phyloP scores from a whole-genome alignment of 306 rosid species.

The Dalbergia oliveri region DNA sequence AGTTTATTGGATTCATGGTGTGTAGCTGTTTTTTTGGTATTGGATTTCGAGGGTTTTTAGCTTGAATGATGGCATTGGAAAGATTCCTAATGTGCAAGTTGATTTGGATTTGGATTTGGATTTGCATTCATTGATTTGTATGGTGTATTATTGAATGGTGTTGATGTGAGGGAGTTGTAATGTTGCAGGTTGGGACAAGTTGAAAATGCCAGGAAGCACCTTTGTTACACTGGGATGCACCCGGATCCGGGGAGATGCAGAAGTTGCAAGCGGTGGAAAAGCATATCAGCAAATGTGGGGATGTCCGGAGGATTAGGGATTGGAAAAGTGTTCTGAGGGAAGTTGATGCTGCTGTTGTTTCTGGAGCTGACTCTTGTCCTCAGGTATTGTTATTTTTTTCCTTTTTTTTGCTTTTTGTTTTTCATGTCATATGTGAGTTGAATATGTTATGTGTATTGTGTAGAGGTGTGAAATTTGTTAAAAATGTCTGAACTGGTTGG shows the following conservation, averaged over 20 bases:
- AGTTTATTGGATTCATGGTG: conserved; percentile 1
- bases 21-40: background rate
- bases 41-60: background rate
- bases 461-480: conserved; percentile 21
- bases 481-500: conserved; percentile 67
- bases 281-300: conserved; percentile 77
- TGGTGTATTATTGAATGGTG: background rate
- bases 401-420: background rate
- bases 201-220: conserved; percentile 83
- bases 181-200: conserved; percentile 84
- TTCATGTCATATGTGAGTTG: background rate
- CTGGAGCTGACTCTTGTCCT: conserved; percentile 86
- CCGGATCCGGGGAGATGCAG: conserved; percentile 70
- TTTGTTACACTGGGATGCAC: conserved; percentile 60
- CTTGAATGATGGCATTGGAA: conserved; percentile 37
- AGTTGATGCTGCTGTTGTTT: conserved; percentile 67
- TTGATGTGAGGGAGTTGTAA: conserved; percentile 22
- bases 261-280: conserved; percentile 78
- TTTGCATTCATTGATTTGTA: background rate
- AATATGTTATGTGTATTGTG: background rate
- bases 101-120: conserved; percentile 11
- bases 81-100: conserved; percentile 8
- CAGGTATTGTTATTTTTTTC: conserved; percentile 55
- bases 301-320: conserved; percentile 77
- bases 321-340: conserved; percentile 87